Conservation (phyloP, 768 basidiomycete genomes). For the Pleurotus eryngii region DNA sequence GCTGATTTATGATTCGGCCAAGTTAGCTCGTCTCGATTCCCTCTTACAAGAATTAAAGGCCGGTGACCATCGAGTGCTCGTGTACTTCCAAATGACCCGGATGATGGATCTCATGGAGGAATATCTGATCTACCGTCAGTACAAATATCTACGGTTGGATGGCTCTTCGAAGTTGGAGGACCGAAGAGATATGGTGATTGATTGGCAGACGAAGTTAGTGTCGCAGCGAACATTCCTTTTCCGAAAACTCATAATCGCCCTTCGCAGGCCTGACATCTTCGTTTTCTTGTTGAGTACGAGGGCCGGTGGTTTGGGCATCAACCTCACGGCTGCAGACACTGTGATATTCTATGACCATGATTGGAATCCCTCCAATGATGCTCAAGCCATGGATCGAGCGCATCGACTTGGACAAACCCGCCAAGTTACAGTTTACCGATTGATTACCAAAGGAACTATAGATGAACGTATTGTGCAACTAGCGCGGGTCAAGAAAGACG, state of each 20-base stretch:
- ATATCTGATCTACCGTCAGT: conserved; percentile 94
- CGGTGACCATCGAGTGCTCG: conserved; percentile 87
- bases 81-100: conserved; percentile 99
- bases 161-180: conserved; percentile 95
- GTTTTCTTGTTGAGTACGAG: conserved; percentile 89
- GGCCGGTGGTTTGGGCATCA: conserved; percentile 95
- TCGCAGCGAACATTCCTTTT: not conserved
- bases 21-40: conserved; percentile 85
- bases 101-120: conserved; percentile 99
- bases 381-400: conserved; percentile 97
- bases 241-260: not conserved
- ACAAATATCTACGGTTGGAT: conserved; percentile 91
- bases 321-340: conserved; percentile 93
- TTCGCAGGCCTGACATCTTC: conserved; percentile 76
- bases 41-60: conserved; percentile 91
- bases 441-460: conserved; percentile 91
- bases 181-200: conserved; percentile 97
- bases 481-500: conserved; percentile 96
- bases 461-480: conserved; percentile 97
- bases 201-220: conserved; percentile 92
- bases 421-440: conserved; percentile 93
- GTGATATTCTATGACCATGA: conserved; percentile 95
- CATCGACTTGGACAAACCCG: conserved; percentile 96
- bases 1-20: conserved; percentile 94
- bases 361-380: conserved; percentile 97